Evolutionary conservation across 148 eudicot genomes (phyloP), one percentile per base, ranked within the genome.

Genomic region (Camellia sinensis): DNA sequence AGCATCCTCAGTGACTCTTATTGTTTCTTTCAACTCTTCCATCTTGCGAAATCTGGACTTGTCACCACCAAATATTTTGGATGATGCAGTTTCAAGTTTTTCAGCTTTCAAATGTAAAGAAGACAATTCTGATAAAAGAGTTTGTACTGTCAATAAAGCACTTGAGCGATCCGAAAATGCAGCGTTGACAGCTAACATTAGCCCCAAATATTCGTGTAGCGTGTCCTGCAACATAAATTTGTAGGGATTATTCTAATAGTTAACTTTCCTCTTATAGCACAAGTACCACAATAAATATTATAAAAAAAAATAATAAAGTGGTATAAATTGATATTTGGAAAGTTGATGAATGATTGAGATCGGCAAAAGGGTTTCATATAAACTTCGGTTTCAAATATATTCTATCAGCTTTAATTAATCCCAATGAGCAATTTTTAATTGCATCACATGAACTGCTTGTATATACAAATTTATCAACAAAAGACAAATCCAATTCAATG

Each of bases 121-220:
- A 84, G 93, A 87, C 52, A 92, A 79, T 19, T 96, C 99, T 60
- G 98, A 91, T 65, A 89, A 65, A 85, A 96, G 98, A 76, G 97
- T 96, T 79, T 96, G 99, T 66, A 91, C 97, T 4, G 97, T 96
- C 93, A 93, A 83, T 80, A 96, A 88, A 67, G 98, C 98, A 89
- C 89, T 94, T 71, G 98, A 89, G 29, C 98, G 96, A 81, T 96
- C 99, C 60, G 95, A 80, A 84, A 91, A 91, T 77, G 98, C 99
- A 89, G 85, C 83, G 69, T 88, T 91, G 54, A 87, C 95, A 63
- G 95, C 94, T 79, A 94, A 84, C 89, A 91, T 88, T 79, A 88
- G 80, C 68, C 93, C 98, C 83, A 96, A 85, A 82, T 96, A 87
- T 72, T 92, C 99, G 80, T 93, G 99, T 78, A 96, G 87, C 6